phyloP scores from a whole-genome alignment of 2,329 filamentous ascomycete genomes.

The Clarireedia monteithiana region DNA sequence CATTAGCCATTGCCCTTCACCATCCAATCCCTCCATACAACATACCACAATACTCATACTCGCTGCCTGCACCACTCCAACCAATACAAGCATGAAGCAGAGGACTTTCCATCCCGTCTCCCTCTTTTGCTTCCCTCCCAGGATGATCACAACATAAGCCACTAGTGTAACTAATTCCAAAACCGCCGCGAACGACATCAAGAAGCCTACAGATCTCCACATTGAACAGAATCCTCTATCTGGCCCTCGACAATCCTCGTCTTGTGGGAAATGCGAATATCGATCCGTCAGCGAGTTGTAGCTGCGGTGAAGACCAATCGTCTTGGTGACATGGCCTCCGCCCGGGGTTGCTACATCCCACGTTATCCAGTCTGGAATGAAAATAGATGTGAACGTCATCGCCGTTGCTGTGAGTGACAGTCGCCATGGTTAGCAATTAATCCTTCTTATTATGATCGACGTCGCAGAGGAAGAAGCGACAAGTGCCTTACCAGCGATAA shows the following conservation, averaged over 20 bases:
- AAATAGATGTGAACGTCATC: conserved; percentile 63
- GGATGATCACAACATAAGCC: conserved; percentile 67
- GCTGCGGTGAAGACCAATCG: conserved; percentile 70
- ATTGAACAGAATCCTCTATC: conserved; percentile 78
- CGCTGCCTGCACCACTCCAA: conserved; percentile 63
- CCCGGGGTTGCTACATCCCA: conserved; percentile 45
- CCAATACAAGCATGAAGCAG: conserved; percentile 54
- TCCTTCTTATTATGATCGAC: background rate
- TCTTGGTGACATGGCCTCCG: conserved; percentile 50
- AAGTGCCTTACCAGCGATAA: conserved; percentile 37
- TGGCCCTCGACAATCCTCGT: conserved; percentile 48
- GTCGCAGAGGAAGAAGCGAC: conserved; percentile 31
- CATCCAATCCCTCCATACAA: conserved; percentile 17
- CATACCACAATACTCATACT: conserved; percentile 78
- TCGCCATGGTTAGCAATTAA: background rate
- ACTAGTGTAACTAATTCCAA: conserved; percentile 75
- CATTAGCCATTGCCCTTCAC: background rate
- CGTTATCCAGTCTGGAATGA: conserved; percentile 63
- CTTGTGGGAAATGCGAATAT: conserved; percentile 60
- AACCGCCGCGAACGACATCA: conserved; percentile 80
- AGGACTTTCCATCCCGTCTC: conserved; percentile 79
- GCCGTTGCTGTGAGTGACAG: conserved; percentile 56
- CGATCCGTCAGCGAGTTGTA: conserved; percentile 57
- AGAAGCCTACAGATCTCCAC: conserved; percentile 76
- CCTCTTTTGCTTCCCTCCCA: conserved; percentile 71